These are phyloP conservation scores for Aureobasidium namibiae DNA, from an alignment of 2,329 filamentous ascomycete genomes.

Conservation along the genomic window DNA sequence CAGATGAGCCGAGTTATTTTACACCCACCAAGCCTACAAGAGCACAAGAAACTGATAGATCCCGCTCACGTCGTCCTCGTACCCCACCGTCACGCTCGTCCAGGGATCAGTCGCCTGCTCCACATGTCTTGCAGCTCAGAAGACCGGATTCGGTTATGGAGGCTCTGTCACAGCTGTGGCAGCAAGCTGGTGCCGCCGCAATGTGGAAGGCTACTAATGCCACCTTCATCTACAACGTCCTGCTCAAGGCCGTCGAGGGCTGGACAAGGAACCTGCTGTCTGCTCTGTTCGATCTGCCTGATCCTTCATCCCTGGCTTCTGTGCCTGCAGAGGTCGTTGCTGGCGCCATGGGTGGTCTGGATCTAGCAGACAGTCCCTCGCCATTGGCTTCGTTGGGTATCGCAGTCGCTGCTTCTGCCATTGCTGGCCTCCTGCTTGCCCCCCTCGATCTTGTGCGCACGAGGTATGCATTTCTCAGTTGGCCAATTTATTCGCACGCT, in stretches of 20 bases:
- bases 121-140: conserved; percentile 61
- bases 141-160: conserved; percentile 76
- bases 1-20: conserved; percentile 68
- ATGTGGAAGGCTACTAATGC: conserved; percentile 92
- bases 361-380: conserved; percentile 73
- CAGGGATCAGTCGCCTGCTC: conserved; percentile 30
- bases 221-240: conserved; percentile 82
- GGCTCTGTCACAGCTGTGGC: conserved; percentile 80
- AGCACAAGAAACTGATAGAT: conserved; percentile 24
- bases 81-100: conserved; percentile 34
- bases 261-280: conserved; percentile 89
- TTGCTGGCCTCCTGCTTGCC: conserved; percentile 72
- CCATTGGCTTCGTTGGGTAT: conserved; percentile 75
- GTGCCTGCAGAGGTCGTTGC: conserved; percentile 40
- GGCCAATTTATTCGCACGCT: background rate
- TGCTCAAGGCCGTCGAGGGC: conserved; percentile 80
- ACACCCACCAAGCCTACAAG: conserved; percentile 55
- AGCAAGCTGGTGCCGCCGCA: conserved; percentile 80
- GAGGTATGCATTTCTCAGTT: conserved; percentile 28
- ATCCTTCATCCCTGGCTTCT: conserved; percentile 54
- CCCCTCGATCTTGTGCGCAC: conserved; percentile 88
- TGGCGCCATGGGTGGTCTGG: conserved; percentile 53
- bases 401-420: conserved; percentile 53
- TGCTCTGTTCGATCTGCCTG: conserved; percentile 81
- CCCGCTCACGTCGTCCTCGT: conserved; percentile 28